Conservation (phyloP, 2,329 filamentous ascomycete species). For the Trichoderma aggressivum region DNA sequence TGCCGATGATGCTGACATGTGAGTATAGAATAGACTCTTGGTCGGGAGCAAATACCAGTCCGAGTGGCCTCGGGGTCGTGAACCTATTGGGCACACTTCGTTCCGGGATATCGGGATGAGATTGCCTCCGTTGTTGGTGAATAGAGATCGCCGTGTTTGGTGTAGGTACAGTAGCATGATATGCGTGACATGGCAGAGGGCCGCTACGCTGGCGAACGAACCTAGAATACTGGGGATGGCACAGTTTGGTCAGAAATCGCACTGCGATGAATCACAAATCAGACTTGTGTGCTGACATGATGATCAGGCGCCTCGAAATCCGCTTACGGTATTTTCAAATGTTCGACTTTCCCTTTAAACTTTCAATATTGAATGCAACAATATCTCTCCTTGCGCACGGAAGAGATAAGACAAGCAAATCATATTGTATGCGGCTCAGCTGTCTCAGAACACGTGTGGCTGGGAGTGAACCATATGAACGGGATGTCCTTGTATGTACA, state of each 20-base stretch:
- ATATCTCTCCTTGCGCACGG: not conserved
- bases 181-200: not conserved
- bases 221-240: slow-evolving; percentile 9
- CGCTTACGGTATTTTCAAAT: not conserved
- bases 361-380: not conserved
- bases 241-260: not conserved
- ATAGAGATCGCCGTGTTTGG: not conserved
- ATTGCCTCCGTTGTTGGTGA: not conserved
- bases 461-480: not conserved
- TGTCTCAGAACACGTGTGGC: not conserved
- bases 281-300: not conserved
- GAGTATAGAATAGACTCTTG: not conserved
- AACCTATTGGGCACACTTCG: not conserved
- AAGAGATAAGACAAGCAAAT: not conserved
- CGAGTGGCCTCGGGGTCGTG: not conserved
- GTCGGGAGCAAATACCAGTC: not conserved
- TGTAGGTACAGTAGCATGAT: not conserved
- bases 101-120: not conserved
- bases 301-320: not conserved
- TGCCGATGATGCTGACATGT: not conserved
- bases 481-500: not conserved
- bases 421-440: not conserved
- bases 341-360: not conserved
- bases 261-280: slow-evolving; percentile 9
- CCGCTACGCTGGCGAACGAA: not conserved